A percentile compares a stretch with the other conserved stretches of the same genome.
Conservation (phyloP, 345 rosid genomes). For the Lenwebbia sp. region DNA sequence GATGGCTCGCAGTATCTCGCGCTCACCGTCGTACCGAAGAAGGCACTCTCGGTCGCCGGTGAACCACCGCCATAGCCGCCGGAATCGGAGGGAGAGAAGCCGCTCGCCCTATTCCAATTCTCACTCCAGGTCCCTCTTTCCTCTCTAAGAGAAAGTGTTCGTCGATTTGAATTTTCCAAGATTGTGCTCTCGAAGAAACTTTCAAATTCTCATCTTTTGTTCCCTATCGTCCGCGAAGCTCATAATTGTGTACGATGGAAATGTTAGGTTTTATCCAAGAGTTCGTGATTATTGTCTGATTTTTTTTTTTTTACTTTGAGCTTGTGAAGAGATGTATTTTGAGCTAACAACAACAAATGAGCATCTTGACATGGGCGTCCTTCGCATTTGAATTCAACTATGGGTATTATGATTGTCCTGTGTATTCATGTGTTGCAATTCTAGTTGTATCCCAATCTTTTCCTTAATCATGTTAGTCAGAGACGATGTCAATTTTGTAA, state of each 20-base stretch:
- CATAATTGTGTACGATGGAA: not conserved
- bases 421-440: not conserved
- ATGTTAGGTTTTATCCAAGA: not conserved
- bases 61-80: conserved; percentile 23
- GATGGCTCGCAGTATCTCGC: conserved; percentile 50
- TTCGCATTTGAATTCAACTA: not conserved
- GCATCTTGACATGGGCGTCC: not conserved
- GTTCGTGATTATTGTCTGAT: not conserved
- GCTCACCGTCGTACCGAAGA: conserved; percentile 61
- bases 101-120: conserved; percentile 24
- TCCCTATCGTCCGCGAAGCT: not conserved
- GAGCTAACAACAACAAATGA: not conserved
- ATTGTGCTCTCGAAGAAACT: not conserved
- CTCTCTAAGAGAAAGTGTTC: not conserved
- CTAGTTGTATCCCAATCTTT: not conserved
- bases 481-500: not conserved
- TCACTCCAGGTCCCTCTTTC: conserved; percentile 15
- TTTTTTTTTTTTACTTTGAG: too few species aligned
- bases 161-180: not conserved
- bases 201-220: not conserved
- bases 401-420: too few species aligned
- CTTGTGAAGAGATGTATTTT: not conserved
- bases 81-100: conserved; percentile 34
- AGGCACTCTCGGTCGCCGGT: conserved; percentile 26
- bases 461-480: not conserved